Evolutionary conservation across 2,329 filamentous ascomycete species (phyloP).

Genomic region (Colletotrichum incanum): DNA sequence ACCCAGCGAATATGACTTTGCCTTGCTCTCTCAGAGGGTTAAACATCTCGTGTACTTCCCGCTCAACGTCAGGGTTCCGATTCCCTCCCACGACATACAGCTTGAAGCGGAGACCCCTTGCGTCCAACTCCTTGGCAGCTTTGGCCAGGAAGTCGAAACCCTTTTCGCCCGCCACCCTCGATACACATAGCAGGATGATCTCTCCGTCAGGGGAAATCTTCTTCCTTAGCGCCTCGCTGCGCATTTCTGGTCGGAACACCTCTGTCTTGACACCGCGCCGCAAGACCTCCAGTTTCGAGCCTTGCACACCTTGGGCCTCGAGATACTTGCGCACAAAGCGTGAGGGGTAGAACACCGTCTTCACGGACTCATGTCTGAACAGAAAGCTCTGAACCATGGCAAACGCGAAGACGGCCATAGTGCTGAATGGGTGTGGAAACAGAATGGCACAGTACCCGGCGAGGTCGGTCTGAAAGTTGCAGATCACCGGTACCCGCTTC

Average conservation of each 20-base stretch:
- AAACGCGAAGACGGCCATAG: slow-evolving; percentile 74
- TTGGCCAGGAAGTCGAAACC: slow-evolving; percentile 78
- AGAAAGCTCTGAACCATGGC: slow-evolving; percentile 76
- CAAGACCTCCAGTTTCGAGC: slow-evolving; percentile 71
- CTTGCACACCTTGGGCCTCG: slow-evolving; percentile 68
- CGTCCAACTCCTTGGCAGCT: slow-evolving; percentile 68
- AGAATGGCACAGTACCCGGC: slow-evolving; percentile 79
- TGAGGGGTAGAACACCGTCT: slow-evolving; percentile 80
- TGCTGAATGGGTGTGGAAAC: slow-evolving; percentile 75
- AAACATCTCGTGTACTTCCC: slow-evolving; percentile 74
- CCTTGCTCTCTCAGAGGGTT: slow-evolving; percentile 61
- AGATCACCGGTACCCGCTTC: slow-evolving; percentile 72
- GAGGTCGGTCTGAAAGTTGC: slow-evolving; percentile 82
- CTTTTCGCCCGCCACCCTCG: slow-evolving; percentile 79
- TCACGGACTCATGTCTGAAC: slow-evolving; percentile 73
- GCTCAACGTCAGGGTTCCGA: slow-evolving; percentile 73
- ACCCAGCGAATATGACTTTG: slow-evolving; percentile 77
- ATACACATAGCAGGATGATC: slow-evolving; percentile 76
- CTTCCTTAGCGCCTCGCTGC: slow-evolving; percentile 66
- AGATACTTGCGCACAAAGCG: slow-evolving; percentile 75
- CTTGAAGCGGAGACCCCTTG: slow-evolving; percentile 71
- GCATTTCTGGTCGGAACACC: slow-evolving; percentile 70
- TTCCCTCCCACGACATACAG: slow-evolving; percentile 80
- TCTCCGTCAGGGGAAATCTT: slow-evolving; percentile 74
- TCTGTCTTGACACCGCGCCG: slow-evolving; percentile 77